These are phyloP conservation scores for Saccharomyces jurei DNA, from an alignment of 805 yeast species.

Conservation along the genomic window DNA sequence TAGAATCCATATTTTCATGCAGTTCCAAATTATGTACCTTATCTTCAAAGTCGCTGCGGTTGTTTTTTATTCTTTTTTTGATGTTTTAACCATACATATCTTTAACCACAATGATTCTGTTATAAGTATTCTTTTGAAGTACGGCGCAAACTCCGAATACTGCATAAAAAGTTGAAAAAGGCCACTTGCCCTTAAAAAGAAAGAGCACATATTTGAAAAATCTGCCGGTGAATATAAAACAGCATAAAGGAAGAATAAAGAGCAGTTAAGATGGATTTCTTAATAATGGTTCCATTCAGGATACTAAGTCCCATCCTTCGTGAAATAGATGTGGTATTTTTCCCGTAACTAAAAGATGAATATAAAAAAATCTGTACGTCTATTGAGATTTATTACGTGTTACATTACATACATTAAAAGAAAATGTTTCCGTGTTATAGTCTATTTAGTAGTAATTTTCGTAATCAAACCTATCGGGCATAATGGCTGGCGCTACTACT, in stretches of 20 bases:
- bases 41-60: neutral
- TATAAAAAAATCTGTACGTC: neutral
- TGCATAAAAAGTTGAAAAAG: neutral
- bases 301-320: too few relatives aligned
- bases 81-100: neutral
- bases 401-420: neutral
- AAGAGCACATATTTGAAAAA: neutral
- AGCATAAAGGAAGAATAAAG: too few relatives aligned
- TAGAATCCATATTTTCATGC: neutral
- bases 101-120: neutral
- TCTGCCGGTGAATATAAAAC: neutral
- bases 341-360: too few relatives aligned
- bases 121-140: neutral
- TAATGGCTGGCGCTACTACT: conserved; percentile 75
- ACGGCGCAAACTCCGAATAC: neutral
- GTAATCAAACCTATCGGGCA: conserved; percentile 76
- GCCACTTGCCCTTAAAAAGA: neutral
- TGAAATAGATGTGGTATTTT: too few relatives aligned
- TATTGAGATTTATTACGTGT: neutral
- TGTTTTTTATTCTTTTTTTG: neutral
- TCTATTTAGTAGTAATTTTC: conserved; percentile 18
- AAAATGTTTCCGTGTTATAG: neutral
- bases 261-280: too few relatives aligned
- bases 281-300: too few relatives aligned
- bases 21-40: neutral